Conservation (phyloP, 2,329 filamentous ascomycete genomes). For the Neurospora crassa region DNA sequence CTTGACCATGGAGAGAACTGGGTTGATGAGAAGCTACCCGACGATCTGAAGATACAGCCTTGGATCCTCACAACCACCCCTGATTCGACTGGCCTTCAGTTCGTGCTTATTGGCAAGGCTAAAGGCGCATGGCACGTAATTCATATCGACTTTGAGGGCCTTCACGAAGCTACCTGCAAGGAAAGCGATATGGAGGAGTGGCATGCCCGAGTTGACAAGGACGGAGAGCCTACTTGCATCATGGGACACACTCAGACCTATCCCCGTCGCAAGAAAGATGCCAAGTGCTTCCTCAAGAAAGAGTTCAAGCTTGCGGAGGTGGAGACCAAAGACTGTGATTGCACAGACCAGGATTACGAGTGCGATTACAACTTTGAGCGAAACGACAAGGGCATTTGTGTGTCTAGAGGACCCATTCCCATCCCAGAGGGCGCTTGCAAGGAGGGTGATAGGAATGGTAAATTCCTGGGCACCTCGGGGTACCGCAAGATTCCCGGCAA, state of each 20-base stretch:
- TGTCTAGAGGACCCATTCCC: conserved; percentile 49
- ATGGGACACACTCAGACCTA: conserved; percentile 96
- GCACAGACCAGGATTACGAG: conserved; percentile 79
- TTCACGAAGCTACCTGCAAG: conserved; percentile 72
- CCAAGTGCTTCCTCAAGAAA: conserved; percentile 79
- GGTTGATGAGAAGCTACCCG: conserved; percentile 59
- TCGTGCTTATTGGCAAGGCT: conserved; percentile 62
- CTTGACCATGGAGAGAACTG: conserved; percentile 83
- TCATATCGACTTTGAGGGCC: conserved; percentile 71
- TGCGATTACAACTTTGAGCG: conserved; percentile 87
- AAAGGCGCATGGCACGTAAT: conserved; percentile 54
- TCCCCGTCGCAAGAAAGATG: conserved; percentile 72
- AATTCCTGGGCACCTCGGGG: conserved; percentile 77
- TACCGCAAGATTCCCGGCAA: conserved; percentile 88
- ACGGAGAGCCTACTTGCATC: conserved; percentile 75
- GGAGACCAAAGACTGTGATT: conserved; percentile 67
- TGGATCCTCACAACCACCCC: conserved; percentile 75
- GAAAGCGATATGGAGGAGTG: conserved; percentile 77
- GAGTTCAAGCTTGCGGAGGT: conserved; percentile 73
- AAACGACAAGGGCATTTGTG: conserved; percentile 58
- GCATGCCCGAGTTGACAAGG: conserved; percentile 71
- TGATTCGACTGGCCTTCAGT: conserved; percentile 88
- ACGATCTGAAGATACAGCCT: conserved; percentile 58
- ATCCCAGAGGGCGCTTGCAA: conserved; percentile 68
- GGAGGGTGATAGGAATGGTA: conserved; percentile 51